A percentile compares a stretch with the other conserved stretches of the same genome.
These are phyloP conservation scores for Kewa caespitosa DNA, from an alignment of 179 eudicot species.

Conservation along the genomic window DNA sequence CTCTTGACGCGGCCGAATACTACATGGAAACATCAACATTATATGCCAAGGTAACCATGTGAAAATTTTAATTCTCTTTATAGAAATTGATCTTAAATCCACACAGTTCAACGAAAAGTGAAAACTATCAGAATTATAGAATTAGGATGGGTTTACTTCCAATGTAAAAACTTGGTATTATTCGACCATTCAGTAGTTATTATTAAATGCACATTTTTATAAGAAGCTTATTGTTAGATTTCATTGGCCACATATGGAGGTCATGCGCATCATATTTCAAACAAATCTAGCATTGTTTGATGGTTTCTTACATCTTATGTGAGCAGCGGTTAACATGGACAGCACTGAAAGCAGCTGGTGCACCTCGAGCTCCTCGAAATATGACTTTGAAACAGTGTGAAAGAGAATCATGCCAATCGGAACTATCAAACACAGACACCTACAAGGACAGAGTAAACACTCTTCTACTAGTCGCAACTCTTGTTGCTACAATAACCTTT, in stretches of 20 bases:
- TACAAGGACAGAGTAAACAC: conserved; percentile 21
- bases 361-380: conserved; percentile 14
- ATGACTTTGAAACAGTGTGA: neutral
- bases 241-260: too few species aligned
- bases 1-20: conserved; percentile 18
- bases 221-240: too few species aligned
- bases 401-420: neutral
- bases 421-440: conserved; percentile 13
- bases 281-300: neutral
- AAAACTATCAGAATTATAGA: too few species aligned
- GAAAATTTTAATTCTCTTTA: neutral
- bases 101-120: too few species aligned
- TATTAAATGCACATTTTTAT: too few species aligned
- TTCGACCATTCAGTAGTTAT: too few species aligned
- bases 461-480: conserved; percentile 20
- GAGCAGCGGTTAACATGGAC: conserved; percentile 24
- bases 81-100: neutral
- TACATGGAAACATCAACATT: conserved; percentile 3
- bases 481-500: conserved; percentile 25
- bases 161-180: too few species aligned
- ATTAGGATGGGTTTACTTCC: too few species aligned
- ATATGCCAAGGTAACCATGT: conserved; percentile 10
- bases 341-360: conserved; percentile 22
- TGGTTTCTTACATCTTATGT: too few species aligned
- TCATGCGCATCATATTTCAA: too few species aligned